A percentile compares a stretch with the other conserved stretches of the same genome.
Conservation (phyloP, 148 eudicot species). For the Fagopyrum homotropicum region DNA sequence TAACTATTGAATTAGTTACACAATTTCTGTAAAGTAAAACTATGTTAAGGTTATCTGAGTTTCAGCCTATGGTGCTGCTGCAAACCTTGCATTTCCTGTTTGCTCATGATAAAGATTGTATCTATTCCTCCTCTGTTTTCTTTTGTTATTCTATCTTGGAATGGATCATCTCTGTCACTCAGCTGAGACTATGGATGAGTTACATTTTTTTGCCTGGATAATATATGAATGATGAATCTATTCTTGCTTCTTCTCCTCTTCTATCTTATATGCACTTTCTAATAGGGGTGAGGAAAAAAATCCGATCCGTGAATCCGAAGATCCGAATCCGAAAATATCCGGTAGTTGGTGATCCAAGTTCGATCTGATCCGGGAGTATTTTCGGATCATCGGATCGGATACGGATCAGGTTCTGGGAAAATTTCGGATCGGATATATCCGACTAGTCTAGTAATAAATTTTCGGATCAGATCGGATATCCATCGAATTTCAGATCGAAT, state of each 20-base stretch:
- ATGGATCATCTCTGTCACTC: background rate
- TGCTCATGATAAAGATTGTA: background rate
- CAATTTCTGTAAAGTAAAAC: slow-evolving; percentile 1
- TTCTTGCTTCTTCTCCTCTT: background rate
- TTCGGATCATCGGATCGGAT: too few species aligned
- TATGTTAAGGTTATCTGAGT: background rate
- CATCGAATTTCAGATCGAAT: too few species aligned
- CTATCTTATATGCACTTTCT: background rate
- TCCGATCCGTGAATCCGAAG: too few species aligned
- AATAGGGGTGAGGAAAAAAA: too few species aligned
- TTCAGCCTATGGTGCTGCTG: background rate
- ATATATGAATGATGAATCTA: background rate
- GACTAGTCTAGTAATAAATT: too few species aligned
- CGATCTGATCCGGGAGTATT: too few species aligned
- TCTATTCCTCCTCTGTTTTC: background rate
- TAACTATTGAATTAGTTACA: slow-evolving; percentile 5
- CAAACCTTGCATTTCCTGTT: background rate
- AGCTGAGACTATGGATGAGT: background rate
- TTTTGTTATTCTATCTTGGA: background rate
- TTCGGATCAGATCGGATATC: too few species aligned
- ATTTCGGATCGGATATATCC: too few species aligned
- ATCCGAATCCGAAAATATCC: too few species aligned
- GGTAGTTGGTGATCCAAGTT: too few species aligned
- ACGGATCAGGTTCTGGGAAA: too few species aligned
- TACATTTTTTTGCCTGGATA: too few species aligned